Conservation (phyloP, 2,329 filamentous ascomycete genomes). For the Sarocladium strictum region DNA sequence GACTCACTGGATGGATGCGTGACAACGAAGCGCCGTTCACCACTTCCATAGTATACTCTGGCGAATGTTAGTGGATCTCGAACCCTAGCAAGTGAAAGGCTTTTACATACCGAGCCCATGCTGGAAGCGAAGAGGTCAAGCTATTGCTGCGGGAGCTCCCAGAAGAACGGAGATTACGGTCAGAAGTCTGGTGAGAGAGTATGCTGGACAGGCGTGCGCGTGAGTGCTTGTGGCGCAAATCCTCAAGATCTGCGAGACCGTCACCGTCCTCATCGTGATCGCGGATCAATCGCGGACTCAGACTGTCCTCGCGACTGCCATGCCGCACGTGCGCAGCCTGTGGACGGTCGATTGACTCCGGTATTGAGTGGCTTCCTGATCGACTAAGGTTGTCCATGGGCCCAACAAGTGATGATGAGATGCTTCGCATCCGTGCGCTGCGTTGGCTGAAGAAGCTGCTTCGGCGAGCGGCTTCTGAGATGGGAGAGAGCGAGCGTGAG, state of each 20-base stretch:
- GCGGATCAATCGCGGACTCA: conserved; percentile 40
- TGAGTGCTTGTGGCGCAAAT: conserved; percentile 47
- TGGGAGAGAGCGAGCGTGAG: conserved; percentile 41
- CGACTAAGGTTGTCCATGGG: conserved; percentile 31
- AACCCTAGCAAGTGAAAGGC: neutral
- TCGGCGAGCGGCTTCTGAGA: conserved; percentile 36
- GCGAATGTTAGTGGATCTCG: conserved; percentile 12
- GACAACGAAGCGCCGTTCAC: conserved; percentile 50
- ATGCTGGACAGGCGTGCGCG: conserved; percentile 47
- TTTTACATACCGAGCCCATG: conserved; percentile 42
- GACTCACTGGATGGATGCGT: conserved; percentile 37
- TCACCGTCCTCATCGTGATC: conserved; percentile 61
- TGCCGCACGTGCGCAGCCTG: conserved; percentile 36
- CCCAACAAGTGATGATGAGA: conserved; percentile 46
- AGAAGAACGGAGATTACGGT: conserved; percentile 47
- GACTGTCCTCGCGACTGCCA: conserved; percentile 26
- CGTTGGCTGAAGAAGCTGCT: conserved; percentile 46
- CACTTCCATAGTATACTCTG: conserved; percentile 62
- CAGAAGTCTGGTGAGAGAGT: conserved; percentile 42
- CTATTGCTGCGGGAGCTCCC: conserved; percentile 43
- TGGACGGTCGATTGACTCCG: conserved; percentile 44
- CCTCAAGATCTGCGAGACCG: conserved; percentile 53
- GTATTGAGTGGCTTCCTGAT: conserved; percentile 24
- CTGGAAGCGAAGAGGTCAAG: conserved; percentile 40
- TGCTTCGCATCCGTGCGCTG: conserved; percentile 50